Base-by-base conservation (phyloP, 768 basidiomycete genomes). In the Russula abietina region DNA sequence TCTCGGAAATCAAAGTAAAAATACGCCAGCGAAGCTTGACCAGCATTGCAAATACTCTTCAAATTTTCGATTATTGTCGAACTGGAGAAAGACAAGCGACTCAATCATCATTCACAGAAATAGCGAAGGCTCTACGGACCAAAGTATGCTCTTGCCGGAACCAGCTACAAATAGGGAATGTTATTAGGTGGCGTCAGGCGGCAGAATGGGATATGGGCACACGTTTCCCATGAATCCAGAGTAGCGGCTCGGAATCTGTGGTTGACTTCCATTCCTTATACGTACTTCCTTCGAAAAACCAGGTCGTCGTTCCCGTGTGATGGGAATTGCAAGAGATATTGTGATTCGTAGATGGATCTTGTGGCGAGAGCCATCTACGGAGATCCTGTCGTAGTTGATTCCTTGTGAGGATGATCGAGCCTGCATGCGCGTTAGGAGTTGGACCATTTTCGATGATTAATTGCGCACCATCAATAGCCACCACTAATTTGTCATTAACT, bases 211-310 rank as follows among this genome's bases (percentile, higher is more conserved):
- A 46, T 8, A 22, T 6, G 19, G 22, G 4, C 54, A 0, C 24
- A 62, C 55, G 54, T 32, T 57, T 57, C 26, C 61, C 61, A 7
- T 57, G 48, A 7, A 62, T 28, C 55, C 55, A 62, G 17, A 56
- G 38, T 2, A 57, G 55, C 0, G 59, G 36, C 11, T 36, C 36
- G 36, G 36, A 36, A 4, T 41, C 50, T 16, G 12, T 26, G n/a
- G n/a, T 12, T 16, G 45, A 28, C 3, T 46, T 54, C 59, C 59
- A 60, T 28, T 48, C 19, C 3, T 60, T 36, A 17, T 46, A 54
- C 1, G 22, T 16, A 4, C 22, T n/a, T 3, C 43, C 43, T 30
- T 30, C 28, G 28, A 30, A 30, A 30, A 30, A 30, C 28, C 28
- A 30, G 28, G 28, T 30, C 28, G 28, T 5, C 5, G 28, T 30